Conservation (phyloP, 1,284 basidiomycete genomes). For the Cryptococcus amylolentus region DNA sequence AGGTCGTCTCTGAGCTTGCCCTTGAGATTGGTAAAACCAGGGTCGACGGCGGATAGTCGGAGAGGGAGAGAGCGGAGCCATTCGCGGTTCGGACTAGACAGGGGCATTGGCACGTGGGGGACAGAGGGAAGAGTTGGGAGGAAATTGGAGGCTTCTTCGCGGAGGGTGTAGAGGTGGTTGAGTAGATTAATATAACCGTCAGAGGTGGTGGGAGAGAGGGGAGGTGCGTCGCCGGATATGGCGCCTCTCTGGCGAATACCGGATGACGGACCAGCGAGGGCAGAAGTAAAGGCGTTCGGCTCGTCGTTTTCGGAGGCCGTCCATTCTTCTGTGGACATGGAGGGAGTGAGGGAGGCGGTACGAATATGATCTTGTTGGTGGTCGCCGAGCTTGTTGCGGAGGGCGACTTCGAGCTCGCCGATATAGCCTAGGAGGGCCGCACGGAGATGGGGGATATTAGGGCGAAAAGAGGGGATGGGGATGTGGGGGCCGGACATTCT, state of each 20-base stretch:
- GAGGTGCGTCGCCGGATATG: neutral
- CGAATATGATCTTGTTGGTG: neutral
- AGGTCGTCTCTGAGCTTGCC: neutral
- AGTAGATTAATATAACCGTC: conserved; percentile 23
- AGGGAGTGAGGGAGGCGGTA: neutral
- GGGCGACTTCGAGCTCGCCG: conserved; percentile 43
- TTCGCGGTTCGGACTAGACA: conserved; percentile 23
- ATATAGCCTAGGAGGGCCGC: conserved; percentile 46
- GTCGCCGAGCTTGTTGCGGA: conserved; percentile 35
- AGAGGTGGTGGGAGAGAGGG: neutral
- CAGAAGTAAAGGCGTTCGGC: neutral
- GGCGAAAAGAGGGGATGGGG: conserved; percentile 13
- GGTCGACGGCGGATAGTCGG: conserved; percentile 33
- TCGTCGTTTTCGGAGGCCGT: conserved; percentile 4
- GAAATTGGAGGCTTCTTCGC: conserved; percentile 43
- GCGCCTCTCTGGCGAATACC: neutral
- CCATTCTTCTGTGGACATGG: conserved; percentile 7
- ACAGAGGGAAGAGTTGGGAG: conserved; percentile 19
- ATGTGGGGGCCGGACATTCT: conserved; percentile 11
- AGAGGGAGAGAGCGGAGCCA: conserved; percentile 38
- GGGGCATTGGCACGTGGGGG: conserved; percentile 9
- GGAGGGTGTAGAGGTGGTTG: conserved; percentile 34
- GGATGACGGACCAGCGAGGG: neutral
- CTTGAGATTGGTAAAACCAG: conserved; percentile 11
- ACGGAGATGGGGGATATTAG: conserved; percentile 33